phyloP scores from a whole-genome alignment of 768 basidiomycete species.

The Psilocybe tampanensis region DNA sequence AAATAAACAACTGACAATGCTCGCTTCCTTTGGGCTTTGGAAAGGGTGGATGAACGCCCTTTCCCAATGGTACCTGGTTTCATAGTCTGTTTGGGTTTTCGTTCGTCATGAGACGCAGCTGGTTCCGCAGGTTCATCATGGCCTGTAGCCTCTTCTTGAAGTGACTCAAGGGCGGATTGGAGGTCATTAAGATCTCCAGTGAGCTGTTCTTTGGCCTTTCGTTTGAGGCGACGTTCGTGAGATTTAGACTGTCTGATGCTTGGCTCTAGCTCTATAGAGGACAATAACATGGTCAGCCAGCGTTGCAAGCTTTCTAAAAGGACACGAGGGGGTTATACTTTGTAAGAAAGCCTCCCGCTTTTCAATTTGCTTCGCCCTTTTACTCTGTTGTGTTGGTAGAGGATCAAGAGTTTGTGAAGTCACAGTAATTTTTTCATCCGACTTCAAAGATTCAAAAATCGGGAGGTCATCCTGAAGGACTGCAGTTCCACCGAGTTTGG shows the following conservation, averaged over 20 bases:
- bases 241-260: conserved; percentile 64
- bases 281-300: conserved; percentile 11
- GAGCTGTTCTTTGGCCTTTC: conserved; percentile 64
- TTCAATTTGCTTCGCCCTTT: conserved; percentile 67
- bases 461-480: conserved; percentile 26
- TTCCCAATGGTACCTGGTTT: conserved; percentile 66
- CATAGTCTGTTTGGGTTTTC: conserved; percentile 22
- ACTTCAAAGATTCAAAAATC: conserved; percentile 25
- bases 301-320: neutral
- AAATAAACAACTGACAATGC: conserved; percentile 55
- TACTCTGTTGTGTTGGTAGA: conserved; percentile 33
- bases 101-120: conserved; percentile 11
- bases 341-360: conserved; percentile 72
- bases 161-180: conserved; percentile 53
- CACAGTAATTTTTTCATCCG: neutral
- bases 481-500: conserved; percentile 12
- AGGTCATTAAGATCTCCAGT: conserved; percentile 53
- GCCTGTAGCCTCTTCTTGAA: conserved; percentile 39
- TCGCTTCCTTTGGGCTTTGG: conserved; percentile 64
- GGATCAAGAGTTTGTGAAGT: neutral
- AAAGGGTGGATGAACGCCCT: conserved; percentile 60
- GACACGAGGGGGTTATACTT: conserved; percentile 40
- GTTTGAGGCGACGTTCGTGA: conserved; percentile 69
- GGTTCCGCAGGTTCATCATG: conserved; percentile 17
- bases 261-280: conserved; percentile 40